Conservation (phyloP, 2,329 filamentous ascomycete genomes). For the Drechslerella coelobrocha region DNA sequence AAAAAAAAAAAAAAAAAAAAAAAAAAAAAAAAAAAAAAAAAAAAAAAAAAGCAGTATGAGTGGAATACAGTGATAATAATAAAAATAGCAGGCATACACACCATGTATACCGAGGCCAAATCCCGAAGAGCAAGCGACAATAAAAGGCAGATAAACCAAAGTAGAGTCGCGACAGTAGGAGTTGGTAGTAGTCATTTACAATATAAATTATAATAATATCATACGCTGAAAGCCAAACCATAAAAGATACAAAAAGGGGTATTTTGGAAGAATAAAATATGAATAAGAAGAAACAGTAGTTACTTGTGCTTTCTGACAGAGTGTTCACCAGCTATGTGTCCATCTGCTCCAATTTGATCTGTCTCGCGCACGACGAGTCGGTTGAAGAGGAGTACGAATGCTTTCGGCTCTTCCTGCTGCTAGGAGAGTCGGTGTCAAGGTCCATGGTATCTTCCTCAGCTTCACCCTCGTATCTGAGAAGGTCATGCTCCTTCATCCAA, state of each 20-base stretch:
- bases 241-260: background rate
- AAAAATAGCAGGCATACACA: too few species aligned
- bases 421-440: conserved; percentile 19
- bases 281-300: background rate
- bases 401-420: conserved; percentile 24
- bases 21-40: too few species aligned
- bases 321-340: conserved; percentile 5
- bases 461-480: conserved; percentile 12
- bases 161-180: too few species aligned
- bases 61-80: too few species aligned
- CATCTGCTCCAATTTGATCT: conserved; percentile 46
- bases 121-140: too few species aligned
- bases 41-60: too few species aligned
- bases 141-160: too few species aligned
- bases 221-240: background rate
- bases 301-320: background rate
- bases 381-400: conserved; percentile 35
- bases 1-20: too few species aligned
- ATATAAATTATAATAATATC: too few species aligned
- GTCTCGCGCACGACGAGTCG: conserved; percentile 38
- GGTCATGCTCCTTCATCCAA: conserved; percentile 38
- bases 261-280: conserved; percentile 8
- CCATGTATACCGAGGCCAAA: too few species aligned
- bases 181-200: too few species aligned
- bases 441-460: conserved; percentile 26